Base-by-base conservation (phyloP, 345 rosid species). In the Brassica juncea region DNA sequence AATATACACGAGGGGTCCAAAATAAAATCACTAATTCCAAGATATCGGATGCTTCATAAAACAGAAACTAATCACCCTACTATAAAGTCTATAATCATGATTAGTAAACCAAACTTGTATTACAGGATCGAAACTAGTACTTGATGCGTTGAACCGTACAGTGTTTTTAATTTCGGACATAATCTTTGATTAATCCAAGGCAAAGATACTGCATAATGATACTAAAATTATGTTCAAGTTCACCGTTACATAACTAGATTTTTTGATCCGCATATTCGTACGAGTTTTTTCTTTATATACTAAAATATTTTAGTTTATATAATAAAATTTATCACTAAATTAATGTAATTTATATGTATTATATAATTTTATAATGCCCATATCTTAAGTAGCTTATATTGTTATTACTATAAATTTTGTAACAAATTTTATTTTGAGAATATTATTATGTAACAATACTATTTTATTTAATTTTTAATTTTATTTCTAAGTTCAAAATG, bases 81-180 rank as follows among this genome's bases (percentile, higher is more conserved):
- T 57, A 19, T 7, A 37, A 71, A 55, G 81, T 57, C n/a, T 72
- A 66, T 28, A 73, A 73, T 70, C 68, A 70, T 71, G 80, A 75
- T 80, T 75, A 71, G 83, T 64, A 64, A 58, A 75, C 23, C 10
- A 70, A 75, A 39, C 37, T 66, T 49, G 72, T 1, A 54, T 42
- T 42, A 75, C 72, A 52, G 44, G 65, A 71, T 8, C 27, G 42
- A 57, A 75, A 80, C 55, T 65, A 31, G 63, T 70, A 69, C 83
- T 68, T 75, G 80, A 71, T 81, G 76, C 83, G 73, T 57, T 81
- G 83, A 75, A 81, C 80, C 76, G 73, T 81, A 71, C 80, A 39
- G 63, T 57, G 65, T 12, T 64, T 80, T 44, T 37, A 64, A 57
- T 59, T 65, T 65, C 64, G 69, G 39, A 75, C 83, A 70, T 8